Evolutionary conservation across 768 basidiomycete species (phyloP), one percentile per base, ranked within the genome.

Genomic region (Xerocomus spinulosus): DNA sequence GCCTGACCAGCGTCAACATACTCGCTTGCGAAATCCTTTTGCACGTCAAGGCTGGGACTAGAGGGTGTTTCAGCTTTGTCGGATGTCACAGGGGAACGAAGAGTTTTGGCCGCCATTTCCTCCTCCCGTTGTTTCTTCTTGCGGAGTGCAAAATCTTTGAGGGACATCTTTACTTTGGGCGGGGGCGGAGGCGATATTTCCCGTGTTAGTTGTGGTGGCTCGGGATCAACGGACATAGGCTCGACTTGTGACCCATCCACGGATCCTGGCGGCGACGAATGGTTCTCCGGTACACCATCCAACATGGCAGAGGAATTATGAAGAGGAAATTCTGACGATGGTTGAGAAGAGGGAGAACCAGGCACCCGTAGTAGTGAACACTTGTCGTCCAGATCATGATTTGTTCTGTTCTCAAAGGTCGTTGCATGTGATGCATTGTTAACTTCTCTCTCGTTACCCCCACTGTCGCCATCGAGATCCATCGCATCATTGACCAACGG

Each of bases 61-160:
- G 42, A 47, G 5, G 55, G 50, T 28, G 52, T 20, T 28, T 17
- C 55, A 43, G 45, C 29, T 9, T 42, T 43, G 0, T 59, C 55
- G 1, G 54, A 46, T 9, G 51, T 54, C 25, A 6, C 37, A 18
- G 70, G 62, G 4, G 68, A 64, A n/a, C 40, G 23, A 2, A 46
- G 23, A 23, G 57, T 53, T 48, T 68, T 65, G 5, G 64, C 64
- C 2, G 59, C 67, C 58, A 61, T 61, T 47, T 72, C 70, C 53
- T 77, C 74, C 53, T 78, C 76, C 44, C 72, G 68, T 54, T 74
- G 70, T 61, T 74, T 76, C 70, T 74, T 76, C 71, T 74, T 80
- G 47, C 81, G 64, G 25, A 76, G 46, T 25, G 73, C 77, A 54
- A 81, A 83, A 51, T 83, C 81, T 54, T 76, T 77, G 40, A 83